Evolutionary conservation across 139 green algal species (phyloP).

Genomic region (Auxenochlorella pyrenoidosa): DNA sequence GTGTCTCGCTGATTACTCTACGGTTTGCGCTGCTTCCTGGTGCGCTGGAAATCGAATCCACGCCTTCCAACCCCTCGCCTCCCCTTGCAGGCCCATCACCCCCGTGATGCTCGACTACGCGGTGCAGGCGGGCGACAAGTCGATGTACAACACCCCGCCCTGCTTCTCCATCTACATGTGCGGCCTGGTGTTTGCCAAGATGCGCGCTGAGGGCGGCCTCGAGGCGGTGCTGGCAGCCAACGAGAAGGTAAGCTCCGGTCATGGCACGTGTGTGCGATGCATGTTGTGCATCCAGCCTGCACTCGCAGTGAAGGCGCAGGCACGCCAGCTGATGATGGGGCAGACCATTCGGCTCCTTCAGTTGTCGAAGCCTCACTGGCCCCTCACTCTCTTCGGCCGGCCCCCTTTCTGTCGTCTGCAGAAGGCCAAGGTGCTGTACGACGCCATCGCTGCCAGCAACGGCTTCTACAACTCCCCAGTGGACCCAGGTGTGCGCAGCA

Average conservation of each 20-base stretch:
- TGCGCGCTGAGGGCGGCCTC: constrained; percentile 70
- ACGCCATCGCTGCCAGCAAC: constrained; percentile 83
- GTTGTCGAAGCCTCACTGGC: background rate
- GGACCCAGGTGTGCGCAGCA: constrained; percentile 51
- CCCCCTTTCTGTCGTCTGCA: background rate
- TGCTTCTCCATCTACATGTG: constrained; percentile 99
- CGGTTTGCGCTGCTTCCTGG: too few species aligned
- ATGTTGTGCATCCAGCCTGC: background rate
- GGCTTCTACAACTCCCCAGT: constrained; percentile 96
- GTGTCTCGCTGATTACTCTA: too few species aligned
- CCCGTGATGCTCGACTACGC: constrained; percentile 97
- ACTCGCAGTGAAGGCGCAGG: too few species aligned
- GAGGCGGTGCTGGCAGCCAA: constrained; percentile 45
- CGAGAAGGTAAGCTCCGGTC: constrained; percentile 11
- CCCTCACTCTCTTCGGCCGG: background rate
- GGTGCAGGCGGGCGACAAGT: constrained; percentile 87
- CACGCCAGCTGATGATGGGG: too few species aligned
- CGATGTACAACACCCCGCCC: constrained; percentile 99
- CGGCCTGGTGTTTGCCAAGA: constrained; percentile 96
- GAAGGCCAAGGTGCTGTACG: constrained; percentile 92
- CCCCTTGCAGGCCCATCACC: constrained; percentile 56
- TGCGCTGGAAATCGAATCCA: too few species aligned
- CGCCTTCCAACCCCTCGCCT: background rate
- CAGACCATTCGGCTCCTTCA: too few species aligned
- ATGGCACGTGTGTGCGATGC: too few species aligned